These are phyloP conservation scores for Cadophora malorum DNA, from an alignment of 2,329 filamentous ascomycete genomes.

Conservation along the genomic window DNA sequence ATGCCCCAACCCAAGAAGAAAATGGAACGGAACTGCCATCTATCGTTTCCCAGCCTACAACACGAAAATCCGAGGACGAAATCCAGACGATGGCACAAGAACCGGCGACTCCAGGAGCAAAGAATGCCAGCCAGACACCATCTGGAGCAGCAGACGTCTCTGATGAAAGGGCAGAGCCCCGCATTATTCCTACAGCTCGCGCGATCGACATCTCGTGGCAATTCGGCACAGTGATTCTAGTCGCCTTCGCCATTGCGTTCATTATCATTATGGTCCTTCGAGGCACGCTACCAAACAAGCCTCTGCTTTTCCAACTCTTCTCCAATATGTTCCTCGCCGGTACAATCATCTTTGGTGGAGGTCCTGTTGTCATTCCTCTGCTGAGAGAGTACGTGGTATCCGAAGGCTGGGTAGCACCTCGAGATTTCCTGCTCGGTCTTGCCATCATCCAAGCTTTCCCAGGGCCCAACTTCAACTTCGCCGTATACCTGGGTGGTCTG, in stretches of 20 bases:
- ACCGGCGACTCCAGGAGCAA: no score
- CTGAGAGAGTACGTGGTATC: conserved; percentile 67
- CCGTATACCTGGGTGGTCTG: conserved; percentile 62
- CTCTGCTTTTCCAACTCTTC: conserved; percentile 66
- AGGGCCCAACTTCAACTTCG: conserved; percentile 66
- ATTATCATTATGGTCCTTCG: conserved; percentile 60
- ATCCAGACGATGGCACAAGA: background rate
- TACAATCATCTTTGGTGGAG: conserved; percentile 62
- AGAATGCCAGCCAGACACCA: background rate
- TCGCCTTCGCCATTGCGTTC: conserved; percentile 62
- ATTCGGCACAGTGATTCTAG: conserved; percentile 51
- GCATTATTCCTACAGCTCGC: conserved; percentile 29
- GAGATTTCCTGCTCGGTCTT: conserved; percentile 76
- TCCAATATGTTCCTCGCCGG: conserved; percentile 77
- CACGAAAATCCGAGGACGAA: background rate
- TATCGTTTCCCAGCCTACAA: background rate
- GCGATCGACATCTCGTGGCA: conserved; percentile 54
- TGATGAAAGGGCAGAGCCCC: conserved; percentile 10
- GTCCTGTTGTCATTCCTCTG: conserved; percentile 69
- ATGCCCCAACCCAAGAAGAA: conserved; percentile 17
- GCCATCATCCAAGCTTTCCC: conserved; percentile 76
- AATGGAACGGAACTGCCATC: conserved; percentile 21
- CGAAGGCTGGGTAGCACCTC: conserved; percentile 71
- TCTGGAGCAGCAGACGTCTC: background rate
- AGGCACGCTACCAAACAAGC: conserved; percentile 49